Percentiles rank a stretch among this genome's conserved stretches.
phyloP scores from a whole-genome alignment of 768 basidiomycete genomes.

The Termitomyces bulborhizus region DNA sequence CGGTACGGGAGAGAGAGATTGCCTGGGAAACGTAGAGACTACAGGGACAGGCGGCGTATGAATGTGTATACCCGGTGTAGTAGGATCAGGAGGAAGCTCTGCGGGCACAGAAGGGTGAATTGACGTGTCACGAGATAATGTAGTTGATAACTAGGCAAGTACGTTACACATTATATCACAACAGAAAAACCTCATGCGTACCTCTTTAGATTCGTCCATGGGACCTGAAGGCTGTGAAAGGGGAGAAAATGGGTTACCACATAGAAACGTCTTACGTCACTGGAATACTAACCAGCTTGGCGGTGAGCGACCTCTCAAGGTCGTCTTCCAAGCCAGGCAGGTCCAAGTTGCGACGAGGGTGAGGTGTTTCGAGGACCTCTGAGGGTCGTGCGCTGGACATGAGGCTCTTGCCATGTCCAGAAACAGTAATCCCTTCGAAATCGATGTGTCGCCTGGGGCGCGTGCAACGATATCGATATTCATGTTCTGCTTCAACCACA shows the following conservation, averaged over 20 bases:
- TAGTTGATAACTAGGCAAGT: not conserved
- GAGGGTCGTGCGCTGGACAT: not conserved
- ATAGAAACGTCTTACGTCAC: not conserved
- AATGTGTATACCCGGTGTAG: not conserved
- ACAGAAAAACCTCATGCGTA: not conserved
- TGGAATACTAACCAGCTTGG: not conserved
- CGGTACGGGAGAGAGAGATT: not conserved
- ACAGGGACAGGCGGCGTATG: not conserved
- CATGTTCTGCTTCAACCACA: conserved; percentile 70
- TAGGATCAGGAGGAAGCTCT: not conserved
- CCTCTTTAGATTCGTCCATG: not conserved
- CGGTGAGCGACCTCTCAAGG: not conserved
- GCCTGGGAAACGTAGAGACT: not conserved
- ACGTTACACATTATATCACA: not conserved
- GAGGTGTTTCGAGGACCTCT: not conserved
- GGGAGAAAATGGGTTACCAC: not conserved
- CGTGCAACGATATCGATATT: conserved; percentile 77
- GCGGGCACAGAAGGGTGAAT: not conserved
- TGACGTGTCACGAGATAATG: not conserved
- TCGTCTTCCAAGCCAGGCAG: conserved; percentile 28
- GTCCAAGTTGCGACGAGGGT: not conserved
- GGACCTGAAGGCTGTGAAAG: not conserved
- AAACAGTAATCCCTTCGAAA: not conserved
- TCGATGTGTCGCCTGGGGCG: conserved; percentile 29
- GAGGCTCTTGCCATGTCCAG: not conserved